phyloP scores from a whole-genome alignment of 352 stramenopile genomes.

The Thraustochytrium striatum region DNA sequence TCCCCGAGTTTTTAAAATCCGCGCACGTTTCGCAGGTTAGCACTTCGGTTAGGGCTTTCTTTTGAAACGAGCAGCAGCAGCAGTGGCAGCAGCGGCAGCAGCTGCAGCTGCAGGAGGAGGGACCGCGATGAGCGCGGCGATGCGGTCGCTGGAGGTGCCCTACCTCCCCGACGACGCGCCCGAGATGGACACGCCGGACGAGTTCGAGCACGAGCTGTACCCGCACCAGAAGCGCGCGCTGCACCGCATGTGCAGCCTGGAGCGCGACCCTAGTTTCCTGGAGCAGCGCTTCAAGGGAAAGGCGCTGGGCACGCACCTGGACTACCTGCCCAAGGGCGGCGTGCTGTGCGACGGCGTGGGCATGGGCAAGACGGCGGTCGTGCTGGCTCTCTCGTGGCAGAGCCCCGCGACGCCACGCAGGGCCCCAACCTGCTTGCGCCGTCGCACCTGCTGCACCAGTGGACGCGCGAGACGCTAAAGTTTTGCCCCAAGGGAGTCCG shows the following conservation, averaged over 20 bases:
- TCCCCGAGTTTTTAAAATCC: no score
- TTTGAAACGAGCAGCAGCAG: no score
- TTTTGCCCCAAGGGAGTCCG: conserved; percentile 53
- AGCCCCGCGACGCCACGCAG: conserved; percentile 59
- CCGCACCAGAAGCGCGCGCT: conserved; percentile 73
- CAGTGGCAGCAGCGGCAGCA: no score
- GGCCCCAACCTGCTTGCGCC: conserved; percentile 68
- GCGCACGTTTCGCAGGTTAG: no score
- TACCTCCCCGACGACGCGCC: conserved; percentile 71
- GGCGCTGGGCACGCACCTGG: conserved; percentile 64
- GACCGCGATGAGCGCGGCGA: neutral
- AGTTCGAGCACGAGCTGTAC: conserved; percentile 68
- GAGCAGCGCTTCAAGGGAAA: conserved; percentile 46
- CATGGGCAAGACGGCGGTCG: conserved; percentile 75
- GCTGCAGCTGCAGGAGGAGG: no score
- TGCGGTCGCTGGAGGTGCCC: conserved; percentile 66
- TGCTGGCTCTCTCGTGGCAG: conserved; percentile 66
- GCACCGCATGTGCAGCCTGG: conserved; percentile 74
- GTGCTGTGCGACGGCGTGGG: conserved; percentile 71
- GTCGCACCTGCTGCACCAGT: conserved; percentile 71
- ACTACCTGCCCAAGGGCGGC: conserved; percentile 68
- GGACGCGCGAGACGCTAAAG: conserved; percentile 70
- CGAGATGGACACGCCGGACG: conserved; percentile 61
- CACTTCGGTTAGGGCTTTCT: no score
- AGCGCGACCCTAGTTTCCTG: conserved; percentile 57